Percentiles rank a stretch among this genome's conserved stretches.
Conservation (phyloP, 2,329 filamentous ascomycete species). For the Fusarium nodosum region DNA sequence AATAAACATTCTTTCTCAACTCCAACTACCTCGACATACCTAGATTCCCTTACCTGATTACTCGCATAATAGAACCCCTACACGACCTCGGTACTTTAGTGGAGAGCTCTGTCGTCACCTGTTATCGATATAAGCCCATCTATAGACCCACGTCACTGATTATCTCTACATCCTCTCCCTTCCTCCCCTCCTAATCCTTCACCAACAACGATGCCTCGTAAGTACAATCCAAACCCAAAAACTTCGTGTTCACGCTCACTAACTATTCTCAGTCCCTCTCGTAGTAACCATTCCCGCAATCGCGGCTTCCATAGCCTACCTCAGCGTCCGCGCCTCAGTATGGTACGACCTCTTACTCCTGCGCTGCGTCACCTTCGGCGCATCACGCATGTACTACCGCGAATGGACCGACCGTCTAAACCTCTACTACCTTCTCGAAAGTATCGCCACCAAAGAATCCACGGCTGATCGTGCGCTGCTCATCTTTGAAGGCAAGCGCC, state of each 20-base stretch:
- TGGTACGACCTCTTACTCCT: constrained; percentile 76
- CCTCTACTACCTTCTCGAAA: constrained; percentile 81
- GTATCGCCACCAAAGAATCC: constrained; percentile 66
- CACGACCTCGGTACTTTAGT: constrained; percentile 26
- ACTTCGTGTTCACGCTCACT: not conserved
- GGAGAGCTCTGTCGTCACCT: constrained; percentile 40
- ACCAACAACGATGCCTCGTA: constrained; percentile 38
- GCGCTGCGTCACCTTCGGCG: constrained; percentile 63
- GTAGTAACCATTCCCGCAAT: constrained; percentile 71
- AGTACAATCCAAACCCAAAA: not conserved
- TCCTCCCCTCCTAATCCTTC: not conserved
- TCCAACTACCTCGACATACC: not conserved
- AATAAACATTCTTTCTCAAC: not conserved
- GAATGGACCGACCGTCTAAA: constrained; percentile 73
- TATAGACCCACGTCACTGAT: constrained; percentile 36
- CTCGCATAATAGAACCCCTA: constrained; percentile 5
- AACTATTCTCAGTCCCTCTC: constrained; percentile 61
- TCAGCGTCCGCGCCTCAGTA: constrained; percentile 78
- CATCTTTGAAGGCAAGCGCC: constrained; percentile 75
- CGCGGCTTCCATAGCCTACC: constrained; percentile 78
- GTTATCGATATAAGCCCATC: constrained; percentile 42
- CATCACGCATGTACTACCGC: constrained; percentile 60
- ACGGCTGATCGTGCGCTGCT: constrained; percentile 71
- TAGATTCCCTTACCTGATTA: not conserved
- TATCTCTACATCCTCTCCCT: not conserved